Base-by-base conservation (phyloP, 106 monocot species). In the Xerophyta viscosa region DNA sequence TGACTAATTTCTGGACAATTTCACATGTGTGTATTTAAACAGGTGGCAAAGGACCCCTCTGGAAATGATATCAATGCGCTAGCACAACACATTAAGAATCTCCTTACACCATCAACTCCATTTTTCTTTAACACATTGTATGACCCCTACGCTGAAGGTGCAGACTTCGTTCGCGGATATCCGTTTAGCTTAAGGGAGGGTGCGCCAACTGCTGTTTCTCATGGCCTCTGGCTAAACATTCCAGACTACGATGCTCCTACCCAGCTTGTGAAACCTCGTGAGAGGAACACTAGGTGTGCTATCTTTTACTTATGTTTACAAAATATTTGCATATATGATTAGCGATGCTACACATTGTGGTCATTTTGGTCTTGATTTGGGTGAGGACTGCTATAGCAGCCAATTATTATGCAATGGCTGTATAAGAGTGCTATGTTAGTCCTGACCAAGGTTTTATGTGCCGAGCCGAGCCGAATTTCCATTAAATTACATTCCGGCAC, bases 181-280 rank as follows among this genome's bases (percentile, higher is more conserved):
- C 76, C 70, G 24, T 76, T 76, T 60, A 76, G 76, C 65, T 58
- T 76, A 29, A 42, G 76, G 43, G 76, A 76, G 33, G 76, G 76
- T 44, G 65, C 41, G 28, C 48, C 37, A 6, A 76, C 76, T 22
- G 76, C 70, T 37, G 76, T 70, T n/a, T 70, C 69, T 30, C 70
- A 70, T 26, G 76, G 76, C 24, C 69, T 76, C 15, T 70, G 70
- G 76, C 69, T 70, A 21, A 76, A 76, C 58, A 70, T 76, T 60
- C 70, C 76, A 7, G 76, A 77, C 49, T 77, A 77, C 15, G 70
- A 77, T 43, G 70, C 76, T 50, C 76, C 76, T 6, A 77, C 76
- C 1, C 76, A 76, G 70, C 65, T 77, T 23, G 76, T 77, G 41
- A 77, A 77, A 65, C 76, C 76, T 61, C 46, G 37, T 9, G 76